phyloP scores from a whole-genome alignment of 306 rosid species.

The Pueraria montana region DNA sequence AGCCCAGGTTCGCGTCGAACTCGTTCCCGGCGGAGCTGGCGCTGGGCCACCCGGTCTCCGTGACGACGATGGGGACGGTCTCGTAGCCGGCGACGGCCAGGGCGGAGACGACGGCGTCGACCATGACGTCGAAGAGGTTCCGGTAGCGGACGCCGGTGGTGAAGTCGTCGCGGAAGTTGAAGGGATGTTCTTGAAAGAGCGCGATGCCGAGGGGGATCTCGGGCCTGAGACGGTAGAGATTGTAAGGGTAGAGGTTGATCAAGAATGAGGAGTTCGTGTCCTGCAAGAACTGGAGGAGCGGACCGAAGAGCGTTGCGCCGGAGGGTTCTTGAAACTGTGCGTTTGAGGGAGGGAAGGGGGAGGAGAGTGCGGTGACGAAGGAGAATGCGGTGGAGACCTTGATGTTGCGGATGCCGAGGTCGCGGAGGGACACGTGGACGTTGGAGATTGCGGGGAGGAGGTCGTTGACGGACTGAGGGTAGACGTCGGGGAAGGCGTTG shows the following conservation, averaged over 20 bases:
- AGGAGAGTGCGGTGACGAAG: conserved; percentile 57
- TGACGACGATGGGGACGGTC: conserved; percentile 68
- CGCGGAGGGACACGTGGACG: conserved; percentile 70
- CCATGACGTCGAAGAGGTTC: conserved; percentile 88
- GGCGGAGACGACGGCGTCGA: conserved; percentile 71
- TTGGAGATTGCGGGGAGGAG: conserved; percentile 81
- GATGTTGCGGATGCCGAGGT: conserved; percentile 75
- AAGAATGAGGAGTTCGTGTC: conserved; percentile 89
- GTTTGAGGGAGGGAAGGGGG: conserved; percentile 84
- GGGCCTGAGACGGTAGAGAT: conserved; percentile 62
- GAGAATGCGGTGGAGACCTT: conserved; percentile 86
- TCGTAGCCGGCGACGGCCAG: conserved; percentile 72
- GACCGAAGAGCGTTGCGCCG: conserved; percentile 49
- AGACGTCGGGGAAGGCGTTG: conserved; percentile 60
- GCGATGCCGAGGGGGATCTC: conserved; percentile 83
- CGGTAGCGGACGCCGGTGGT: conserved; percentile 79
- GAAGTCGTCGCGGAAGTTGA: conserved; percentile 83
- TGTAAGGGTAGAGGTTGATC: conserved; percentile 85
- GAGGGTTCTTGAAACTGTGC: conserved; percentile 66
- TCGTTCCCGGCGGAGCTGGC: conserved; percentile 53
- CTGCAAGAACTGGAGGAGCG: conserved; percentile 74
- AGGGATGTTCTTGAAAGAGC: conserved; percentile 73
- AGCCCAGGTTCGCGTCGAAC: conserved; percentile 69
- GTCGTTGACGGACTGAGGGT: conserved; percentile 51
- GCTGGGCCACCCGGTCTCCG: conserved; percentile 97